A percentile compares a stretch with the other conserved stretches of the same genome.
Conservation (phyloP, 2,329 filamentous ascomycete species). For the Botrytis fragariae region DNA sequence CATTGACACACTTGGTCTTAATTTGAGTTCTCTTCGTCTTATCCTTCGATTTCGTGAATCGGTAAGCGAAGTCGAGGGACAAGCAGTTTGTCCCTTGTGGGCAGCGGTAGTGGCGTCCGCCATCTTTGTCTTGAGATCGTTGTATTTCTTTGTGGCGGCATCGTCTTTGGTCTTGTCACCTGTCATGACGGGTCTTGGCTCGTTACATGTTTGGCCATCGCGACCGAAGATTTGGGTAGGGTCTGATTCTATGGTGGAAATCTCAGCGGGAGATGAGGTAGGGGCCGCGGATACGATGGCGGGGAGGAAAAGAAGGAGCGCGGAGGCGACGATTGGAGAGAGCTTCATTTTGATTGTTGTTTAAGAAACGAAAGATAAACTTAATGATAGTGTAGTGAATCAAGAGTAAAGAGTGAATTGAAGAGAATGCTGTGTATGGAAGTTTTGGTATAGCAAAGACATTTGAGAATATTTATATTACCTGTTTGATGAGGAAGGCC, state of each 20-base stretch:
- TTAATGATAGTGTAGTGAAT: neutral
- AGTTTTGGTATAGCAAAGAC: neutral
- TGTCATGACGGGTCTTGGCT: neutral
- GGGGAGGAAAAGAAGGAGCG: constrained; percentile 2
- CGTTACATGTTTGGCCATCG: neutral
- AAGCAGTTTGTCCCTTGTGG: neutral
- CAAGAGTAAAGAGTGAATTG: neutral
- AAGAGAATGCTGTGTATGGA: neutral
- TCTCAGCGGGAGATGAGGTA: neutral
- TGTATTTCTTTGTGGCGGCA: neutral
- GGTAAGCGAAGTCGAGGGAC: neutral
- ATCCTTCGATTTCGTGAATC: neutral
- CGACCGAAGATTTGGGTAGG: neutral
- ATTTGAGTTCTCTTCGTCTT: neutral
- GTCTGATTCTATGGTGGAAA: neutral
- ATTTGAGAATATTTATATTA: neutral
- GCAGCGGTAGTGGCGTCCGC: neutral
- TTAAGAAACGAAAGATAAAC: neutral
- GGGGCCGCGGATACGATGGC: constrained; percentile 5
- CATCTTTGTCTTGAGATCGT: neutral
- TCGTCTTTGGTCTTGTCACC: neutral
- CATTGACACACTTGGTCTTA: neutral
- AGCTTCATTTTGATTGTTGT: constrained; percentile 3
- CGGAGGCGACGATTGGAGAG: neutral
- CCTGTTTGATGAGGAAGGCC: neutral